Evolutionary conservation across 768 basidiomycete species (phyloP), one percentile per base, ranked within the genome.

Genomic region (Boletus edulis): DNA sequence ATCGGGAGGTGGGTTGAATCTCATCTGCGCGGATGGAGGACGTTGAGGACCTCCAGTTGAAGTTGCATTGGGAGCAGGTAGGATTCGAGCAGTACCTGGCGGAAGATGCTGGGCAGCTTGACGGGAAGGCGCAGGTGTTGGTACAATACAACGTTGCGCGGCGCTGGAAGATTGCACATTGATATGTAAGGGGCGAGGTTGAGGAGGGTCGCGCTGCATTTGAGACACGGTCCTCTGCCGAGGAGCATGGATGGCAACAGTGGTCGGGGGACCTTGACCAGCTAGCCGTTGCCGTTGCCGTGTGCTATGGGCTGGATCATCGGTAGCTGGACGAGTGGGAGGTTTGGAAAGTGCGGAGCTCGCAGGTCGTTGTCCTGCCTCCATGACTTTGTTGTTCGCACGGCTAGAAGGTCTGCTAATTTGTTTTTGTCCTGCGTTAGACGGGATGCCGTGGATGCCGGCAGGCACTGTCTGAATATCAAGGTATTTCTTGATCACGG

Each of bases 401-500:
- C 66, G 62, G 35, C 67, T 69, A 40, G 65, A 39, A 18, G 66
- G 65, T 32, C 66, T 64, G 29, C 67, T 62, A 8, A 45, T 14
- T 42, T 62, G 65, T 45, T 54, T 66, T 50, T 54, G 67, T 18
- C 40, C 54, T 24, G 39, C 41, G 38, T 40, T 46, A 11, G 63
- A 47, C 20, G 54, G 58, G 29, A 40, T 8, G 47, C 22, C 45
- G 17, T 51, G 49, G 5, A 14, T 22, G 3, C 52, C 55, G 2
- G 41, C 41, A 17, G 62, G 43, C 8, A 44, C 53, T 1, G 34
- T 13, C 40, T 70, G 73, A 46, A 82, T 78, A 55, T 85, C 84
- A 4, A 93, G 79, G 64, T 90, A 90, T 70, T 88, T 91, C 62
- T 81, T 86, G 38, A 83, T 83, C 3, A 83, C 86, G 1, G 92